Evolutionary conservation across 1,284 basidiomycete species (phyloP).

Genomic region (Meripilus lineatus): DNA sequence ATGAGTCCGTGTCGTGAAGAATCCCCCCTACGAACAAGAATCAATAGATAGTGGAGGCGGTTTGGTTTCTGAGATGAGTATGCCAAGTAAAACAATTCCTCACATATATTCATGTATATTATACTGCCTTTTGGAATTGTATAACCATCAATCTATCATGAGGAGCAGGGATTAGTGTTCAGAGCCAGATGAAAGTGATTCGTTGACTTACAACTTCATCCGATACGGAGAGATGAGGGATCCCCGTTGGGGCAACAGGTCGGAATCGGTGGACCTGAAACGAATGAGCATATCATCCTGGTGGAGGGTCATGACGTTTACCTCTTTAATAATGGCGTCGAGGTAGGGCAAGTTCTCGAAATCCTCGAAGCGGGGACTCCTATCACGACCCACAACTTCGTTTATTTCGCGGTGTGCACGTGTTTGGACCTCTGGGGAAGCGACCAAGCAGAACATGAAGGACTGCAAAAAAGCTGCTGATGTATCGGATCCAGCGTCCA

Average conservation of each 20-base stretch:
- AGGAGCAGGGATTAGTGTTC: not conserved
- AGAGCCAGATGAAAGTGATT: not conserved
- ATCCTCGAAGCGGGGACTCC: constrained; percentile 30
- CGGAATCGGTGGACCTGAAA: constrained; percentile 12
- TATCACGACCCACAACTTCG: constrained; percentile 26
- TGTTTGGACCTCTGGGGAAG: constrained; percentile 25
- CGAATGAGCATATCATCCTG: too few species aligned
- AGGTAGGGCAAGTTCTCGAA: constrained; percentile 28
- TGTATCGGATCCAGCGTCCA: constrained; percentile 25
- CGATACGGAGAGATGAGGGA: constrained; percentile 14
- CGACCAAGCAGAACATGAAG: constrained; percentile 23
- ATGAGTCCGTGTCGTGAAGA: constrained; percentile 13
- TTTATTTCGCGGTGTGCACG: constrained; percentile 33
- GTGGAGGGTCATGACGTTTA: too few species aligned
- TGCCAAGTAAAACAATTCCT: not conserved
- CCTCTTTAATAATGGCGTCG: constrained; percentile 32
- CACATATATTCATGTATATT: constrained; percentile 19
- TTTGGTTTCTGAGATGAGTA: not conserved
- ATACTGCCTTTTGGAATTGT: constrained; percentile 15
- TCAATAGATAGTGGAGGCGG: not conserved
- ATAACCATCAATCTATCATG: not conserved
- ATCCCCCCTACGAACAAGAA: constrained; percentile 12
- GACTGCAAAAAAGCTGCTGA: constrained; percentile 22
- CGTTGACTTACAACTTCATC: not conserved
- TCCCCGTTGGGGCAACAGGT: constrained; percentile 13